Percentiles rank a stretch among this genome's conserved stretches.
phyloP scores from a whole-genome alignment of 352 stramenopile species.

The Phytophthora uliginosa region DNA sequence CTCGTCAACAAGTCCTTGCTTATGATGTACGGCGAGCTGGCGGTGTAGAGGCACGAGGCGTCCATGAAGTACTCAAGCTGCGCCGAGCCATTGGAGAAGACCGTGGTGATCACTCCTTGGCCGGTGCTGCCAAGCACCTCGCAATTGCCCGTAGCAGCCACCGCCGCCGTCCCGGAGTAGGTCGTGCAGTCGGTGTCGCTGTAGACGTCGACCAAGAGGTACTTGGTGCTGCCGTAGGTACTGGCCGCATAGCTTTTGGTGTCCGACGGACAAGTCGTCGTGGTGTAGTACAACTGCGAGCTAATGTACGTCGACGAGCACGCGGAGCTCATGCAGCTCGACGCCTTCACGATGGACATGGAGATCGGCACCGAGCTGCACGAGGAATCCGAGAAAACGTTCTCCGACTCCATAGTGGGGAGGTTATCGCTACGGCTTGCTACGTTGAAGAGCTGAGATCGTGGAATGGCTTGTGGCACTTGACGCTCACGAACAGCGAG shows the following conservation, averaged over 20 bases:
- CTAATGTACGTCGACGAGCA: conserved; percentile 17
- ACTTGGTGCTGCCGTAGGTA: conserved; percentile 37
- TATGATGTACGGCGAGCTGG: conserved; percentile 25
- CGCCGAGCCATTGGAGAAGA: conserved; percentile 31
- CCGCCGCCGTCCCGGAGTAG: conserved; percentile 26
- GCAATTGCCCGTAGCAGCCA: conserved; percentile 23
- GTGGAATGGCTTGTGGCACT: conserved; percentile 9
- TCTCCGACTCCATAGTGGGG: conserved; percentile 21
- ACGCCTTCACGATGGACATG: conserved; percentile 28
- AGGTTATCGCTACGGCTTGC: not conserved
- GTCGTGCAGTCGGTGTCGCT: conserved; percentile 24
- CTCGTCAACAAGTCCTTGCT: conserved; percentile 31
- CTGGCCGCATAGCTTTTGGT: conserved; percentile 25
- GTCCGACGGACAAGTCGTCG: conserved; percentile 27
- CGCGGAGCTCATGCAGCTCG: conserved; percentile 16
- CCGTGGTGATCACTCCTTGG: conserved; percentile 23
- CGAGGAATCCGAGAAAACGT: conserved; percentile 30
- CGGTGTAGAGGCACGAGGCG: conserved; percentile 15
- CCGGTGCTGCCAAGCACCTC: conserved; percentile 22
- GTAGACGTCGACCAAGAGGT: conserved; percentile 29
- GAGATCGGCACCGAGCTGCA: conserved; percentile 30
- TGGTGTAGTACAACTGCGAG: conserved; percentile 21
- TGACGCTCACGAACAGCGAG: conserved; percentile 11
- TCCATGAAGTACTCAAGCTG: conserved; percentile 31
- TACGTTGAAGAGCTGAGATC: conserved; percentile 8